Base-by-base conservation (phyloP, 2,329 filamentous ascomycete species). In the Talaromyces sp. region DNA sequence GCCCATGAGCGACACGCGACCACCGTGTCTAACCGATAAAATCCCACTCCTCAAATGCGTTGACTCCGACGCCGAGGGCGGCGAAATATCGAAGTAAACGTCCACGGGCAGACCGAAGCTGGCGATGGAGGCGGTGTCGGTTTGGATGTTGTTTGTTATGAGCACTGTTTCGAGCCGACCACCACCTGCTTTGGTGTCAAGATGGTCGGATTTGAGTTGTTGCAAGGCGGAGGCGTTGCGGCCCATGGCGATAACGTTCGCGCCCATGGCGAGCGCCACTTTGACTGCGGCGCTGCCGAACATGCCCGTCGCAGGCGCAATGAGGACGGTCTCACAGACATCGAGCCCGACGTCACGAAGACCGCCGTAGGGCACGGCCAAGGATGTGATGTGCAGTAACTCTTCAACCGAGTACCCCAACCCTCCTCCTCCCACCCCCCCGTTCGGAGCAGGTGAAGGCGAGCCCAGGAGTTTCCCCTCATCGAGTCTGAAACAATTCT, bases 161-260 rank as follows among this genome's bases (percentile, higher is more conserved):
- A 22, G 51, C n/a, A 66, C 40, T 34, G 61, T 58, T 40, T 58
- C 25, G 36, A 63, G 56, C 7, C 34, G 56, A 15, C 53, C 29
- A 25, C n/a, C 27, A 3, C 6, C 19, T 15, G n/a, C n/a, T 19
- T 7, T 63, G 25, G n/a, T 56, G 11, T 47, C 10, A 19, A 3
- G 34, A 13, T 43, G 56, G 15, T 34, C 15, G 13, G 7, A 17
- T 29, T 58, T 56, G 22, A 62, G 29, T 19, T 61, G 38, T 25
- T 58, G 13, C 17, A 67, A 25, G 0, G 56, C 58, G 6, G 40
- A 56, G 45, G 69, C 68, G 65, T 80, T 81, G 7, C 83, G 73
- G 0, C 82, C 82, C 66, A 85, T 75, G 0, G 84, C 83, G 40
- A 86, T 79, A 10, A 86, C 83, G 25, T 75, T 75, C 2, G 82